phyloP scores from a whole-genome alignment of 345 rosid genomes.

The Ricinus communis region DNA sequence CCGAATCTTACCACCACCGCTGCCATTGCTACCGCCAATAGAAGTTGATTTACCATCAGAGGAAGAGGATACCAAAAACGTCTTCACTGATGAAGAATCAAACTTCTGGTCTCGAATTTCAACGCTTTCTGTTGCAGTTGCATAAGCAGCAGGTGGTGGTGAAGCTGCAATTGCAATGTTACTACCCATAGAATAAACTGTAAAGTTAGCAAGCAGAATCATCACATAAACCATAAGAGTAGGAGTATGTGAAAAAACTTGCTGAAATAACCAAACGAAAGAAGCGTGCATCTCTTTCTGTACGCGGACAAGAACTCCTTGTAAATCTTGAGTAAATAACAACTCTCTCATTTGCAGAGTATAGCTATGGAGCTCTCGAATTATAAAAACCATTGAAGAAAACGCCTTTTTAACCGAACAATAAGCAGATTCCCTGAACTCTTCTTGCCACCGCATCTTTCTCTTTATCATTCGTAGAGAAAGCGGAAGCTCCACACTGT shows the following conservation, averaged over 20 bases:
- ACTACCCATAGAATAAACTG: slow-evolving; percentile 66
- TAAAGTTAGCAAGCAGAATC: slow-evolving; percentile 83
- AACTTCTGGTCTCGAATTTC: slow-evolving; percentile 41
- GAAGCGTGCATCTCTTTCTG: slow-evolving; percentile 82
- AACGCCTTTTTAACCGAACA: slow-evolving; percentile 81
- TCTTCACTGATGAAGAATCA: slow-evolving; percentile 48
- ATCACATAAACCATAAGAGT: slow-evolving; percentile 89
- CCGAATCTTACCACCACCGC: slow-evolving; percentile 68
- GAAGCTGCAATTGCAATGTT: slow-evolving; percentile 54
- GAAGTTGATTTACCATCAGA: slow-evolving; percentile 50
- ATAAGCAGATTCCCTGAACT: slow-evolving; percentile 55
- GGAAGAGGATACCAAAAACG: slow-evolving; percentile 49
- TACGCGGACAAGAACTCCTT: slow-evolving; percentile 61
- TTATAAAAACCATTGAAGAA: slow-evolving; percentile 92
- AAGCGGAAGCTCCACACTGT: slow-evolving; percentile 74
- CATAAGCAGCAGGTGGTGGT: slow-evolving; percentile 27
- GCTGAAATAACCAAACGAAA: slow-evolving; percentile 93
- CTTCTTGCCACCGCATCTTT: slow-evolving; percentile 74
- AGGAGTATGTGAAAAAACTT: slow-evolving; percentile 87
- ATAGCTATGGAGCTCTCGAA: slow-evolving; percentile 74
- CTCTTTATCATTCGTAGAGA: slow-evolving; percentile 78
- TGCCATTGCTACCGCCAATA: slow-evolving; percentile 61
- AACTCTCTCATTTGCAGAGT: slow-evolving; percentile 74
- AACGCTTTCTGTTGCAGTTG: slow-evolving; percentile 32
- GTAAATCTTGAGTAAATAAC: slow-evolving; percentile 65